Evolutionary conservation across 2,329 filamentous ascomycete genomes (phyloP), one percentile per base, ranked within the genome.

Genomic region (Fusarium oxysporum): DNA sequence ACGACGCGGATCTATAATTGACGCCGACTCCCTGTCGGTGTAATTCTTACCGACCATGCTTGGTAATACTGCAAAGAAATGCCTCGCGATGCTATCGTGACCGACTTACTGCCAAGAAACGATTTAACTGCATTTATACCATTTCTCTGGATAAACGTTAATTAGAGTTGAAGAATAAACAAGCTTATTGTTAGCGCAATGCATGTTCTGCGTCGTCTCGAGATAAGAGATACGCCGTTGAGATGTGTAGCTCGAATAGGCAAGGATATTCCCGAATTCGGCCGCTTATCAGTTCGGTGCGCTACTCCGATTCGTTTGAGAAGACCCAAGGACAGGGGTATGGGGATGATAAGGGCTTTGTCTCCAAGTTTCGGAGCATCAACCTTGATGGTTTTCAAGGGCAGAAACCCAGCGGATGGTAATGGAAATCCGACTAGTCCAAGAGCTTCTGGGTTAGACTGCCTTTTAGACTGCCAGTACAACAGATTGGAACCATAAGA

Each of bases 251-350:
- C 48, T 53, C 6, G 6, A 28, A 37, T 28, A 37, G 23, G 48
- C 0, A 53, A 21, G 3, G 17, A 37, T 16, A 28, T 53, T 21
- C 33, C 50, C 33, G 33, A 28, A 25, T 13, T 37, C 33, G 23
- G 50, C 23, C 32, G 33, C 50, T 53, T 53, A 53, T 53, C 50
- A 37, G 13, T 37, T 53, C 5, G 1, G 13, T 5, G 3, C 4
- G 6, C 13, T 21, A 8, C 50, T 25, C 50, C n/a, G 48, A 51
- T 37, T 50, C 5, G 50, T 8, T 1, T 6, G 17, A 8, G 7
- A 37, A n/a, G 9, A 3, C 3, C 5, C 0, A 9, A 3, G 2
- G 5, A 28, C 50, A 37, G 17, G 23, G 48, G 17, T 3, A 28
- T 6, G 2, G 3, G 0, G 4, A 12, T 3, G 50, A 37, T 37